Evolutionary conservation across 495 filamentous ascomycete species (phyloP).

Genomic region (Penicillium canescens): DNA sequence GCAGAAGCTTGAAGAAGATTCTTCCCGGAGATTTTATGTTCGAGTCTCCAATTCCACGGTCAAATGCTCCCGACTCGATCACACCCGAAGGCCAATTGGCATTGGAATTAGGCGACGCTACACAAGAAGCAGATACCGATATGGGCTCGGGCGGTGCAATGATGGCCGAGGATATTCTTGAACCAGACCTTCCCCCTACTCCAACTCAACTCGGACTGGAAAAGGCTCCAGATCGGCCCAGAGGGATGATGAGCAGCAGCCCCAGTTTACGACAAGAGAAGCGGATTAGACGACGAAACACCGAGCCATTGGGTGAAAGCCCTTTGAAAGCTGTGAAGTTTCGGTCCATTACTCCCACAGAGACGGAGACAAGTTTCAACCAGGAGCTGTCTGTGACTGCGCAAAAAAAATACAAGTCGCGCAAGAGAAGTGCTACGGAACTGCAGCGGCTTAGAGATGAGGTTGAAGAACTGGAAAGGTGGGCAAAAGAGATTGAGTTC

Average conservation of each 20-base stretch:
- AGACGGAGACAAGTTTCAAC: neutral
- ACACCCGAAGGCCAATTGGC: slow-evolving; percentile 45
- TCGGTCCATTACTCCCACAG: slow-evolving; percentile 11
- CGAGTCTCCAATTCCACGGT: slow-evolving; percentile 38
- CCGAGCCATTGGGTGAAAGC: slow-evolving; percentile 24
- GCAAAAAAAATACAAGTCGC: slow-evolving; percentile 32
- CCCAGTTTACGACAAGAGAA: slow-evolving; percentile 37
- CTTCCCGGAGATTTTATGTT: slow-evolving; percentile 43
- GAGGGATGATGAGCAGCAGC: slow-evolving; percentile 43
- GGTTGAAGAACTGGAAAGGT: slow-evolving; percentile 37
- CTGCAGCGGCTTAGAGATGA: slow-evolving; percentile 36
- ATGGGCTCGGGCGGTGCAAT: slow-evolving; percentile 27
- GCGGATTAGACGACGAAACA: slow-evolving; percentile 26
- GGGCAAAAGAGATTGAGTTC: slow-evolving; percentile 30
- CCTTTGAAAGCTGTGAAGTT: slow-evolving; percentile 34
- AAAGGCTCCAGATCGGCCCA: slow-evolving; percentile 36
- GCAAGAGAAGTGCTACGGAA: slow-evolving; percentile 31
- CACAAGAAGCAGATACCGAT: slow-evolving; percentile 21
- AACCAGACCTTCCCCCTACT: slow-evolving; percentile 72
- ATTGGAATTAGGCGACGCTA: slow-evolving; percentile 38
- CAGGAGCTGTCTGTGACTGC: slow-evolving; percentile 24
- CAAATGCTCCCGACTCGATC: slow-evolving; percentile 20
- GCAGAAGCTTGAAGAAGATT: slow-evolving; percentile 41
- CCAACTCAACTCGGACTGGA: slow-evolving; percentile 61
- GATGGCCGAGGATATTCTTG: slow-evolving; percentile 43